These are phyloP conservation scores for Eucalyptus polyanthemos DNA, from an alignment of 345 rosid species.

Conservation along the genomic window DNA sequence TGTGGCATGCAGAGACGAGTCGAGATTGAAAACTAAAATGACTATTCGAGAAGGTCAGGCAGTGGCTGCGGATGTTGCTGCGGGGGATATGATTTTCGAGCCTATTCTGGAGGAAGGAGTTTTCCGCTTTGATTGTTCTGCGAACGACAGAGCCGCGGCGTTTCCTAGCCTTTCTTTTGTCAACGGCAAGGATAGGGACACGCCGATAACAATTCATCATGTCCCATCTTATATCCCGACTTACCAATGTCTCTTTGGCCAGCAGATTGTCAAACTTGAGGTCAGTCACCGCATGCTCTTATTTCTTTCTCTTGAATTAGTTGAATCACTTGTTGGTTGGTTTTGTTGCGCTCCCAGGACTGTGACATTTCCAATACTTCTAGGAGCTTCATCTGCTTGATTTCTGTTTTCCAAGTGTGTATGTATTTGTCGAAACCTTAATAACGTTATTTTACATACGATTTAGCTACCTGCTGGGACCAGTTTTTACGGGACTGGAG, in stretches of 20 bases:
- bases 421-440: neutral
- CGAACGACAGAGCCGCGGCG: constrained; percentile 37
- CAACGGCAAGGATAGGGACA: constrained; percentile 39
- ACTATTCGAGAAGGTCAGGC: constrained; percentile 9
- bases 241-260: constrained; percentile 21
- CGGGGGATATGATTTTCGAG: constrained; percentile 50
- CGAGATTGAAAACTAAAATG: constrained; percentile 19
- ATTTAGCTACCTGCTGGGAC: constrained; percentile 72
- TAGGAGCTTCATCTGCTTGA: neutral
- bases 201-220: constrained; percentile 11
- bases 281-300: constrained; percentile 2
- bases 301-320: neutral
- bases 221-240: constrained; percentile 49
- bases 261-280: constrained; percentile 64
- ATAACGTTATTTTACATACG: neutral
- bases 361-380: neutral
- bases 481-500: constrained; percentile 89
- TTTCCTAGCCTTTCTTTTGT: constrained; percentile 66
- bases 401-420: neutral
- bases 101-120: constrained; percentile 65
- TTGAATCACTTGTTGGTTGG: neutral
- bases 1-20: constrained; percentile 27
- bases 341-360: neutral
- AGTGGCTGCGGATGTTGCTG: constrained; percentile 7
- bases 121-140: constrained; percentile 69